Evolutionary conservation across 495 filamentous ascomycete genomes (phyloP).

Genomic region (Neurospora sp.): DNA sequence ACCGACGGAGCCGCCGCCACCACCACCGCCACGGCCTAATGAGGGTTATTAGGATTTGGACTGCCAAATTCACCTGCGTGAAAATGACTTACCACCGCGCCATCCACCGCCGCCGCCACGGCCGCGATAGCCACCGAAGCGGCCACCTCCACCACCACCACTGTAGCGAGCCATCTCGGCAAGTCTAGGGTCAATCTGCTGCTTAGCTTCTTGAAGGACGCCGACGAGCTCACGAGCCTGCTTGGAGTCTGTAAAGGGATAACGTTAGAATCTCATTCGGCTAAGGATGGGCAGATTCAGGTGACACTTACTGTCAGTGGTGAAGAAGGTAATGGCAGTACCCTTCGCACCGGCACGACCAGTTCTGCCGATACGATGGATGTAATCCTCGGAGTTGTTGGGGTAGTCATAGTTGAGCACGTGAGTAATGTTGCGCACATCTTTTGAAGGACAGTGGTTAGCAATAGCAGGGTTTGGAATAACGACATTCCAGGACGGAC

Average conservation of each 20-base stretch:
- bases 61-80: slow-evolving; percentile 28
- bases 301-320: slow-evolving; percentile 81
- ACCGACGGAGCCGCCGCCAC: slow-evolving; percentile 8
- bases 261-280: slow-evolving; percentile 21
- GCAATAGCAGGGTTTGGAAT: slow-evolving; percentile 47
- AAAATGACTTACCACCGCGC: slow-evolving; percentile 31
- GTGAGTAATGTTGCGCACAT: slow-evolving; percentile 99
- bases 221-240: slow-evolving; percentile 89
- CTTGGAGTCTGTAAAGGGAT: slow-evolving; percentile 63
- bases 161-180: slow-evolving; percentile 91
- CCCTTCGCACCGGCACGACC: slow-evolving; percentile 90
- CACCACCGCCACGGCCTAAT: not conserved
- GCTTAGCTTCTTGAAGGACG: slow-evolving; percentile 92
- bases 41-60: not conserved
- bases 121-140: slow-evolving; percentile 51
- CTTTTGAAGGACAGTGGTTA: slow-evolving; percentile 73
- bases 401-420: slow-evolving; percentile 99
- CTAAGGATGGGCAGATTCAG: not conserved
- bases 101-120: slow-evolving; percentile 23
- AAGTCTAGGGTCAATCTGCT: slow-evolving; percentile 93
- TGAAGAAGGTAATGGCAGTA: slow-evolving; percentile 93
- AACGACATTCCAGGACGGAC: slow-evolving; percentile 49
- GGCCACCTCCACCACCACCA: slow-evolving; percentile 72
- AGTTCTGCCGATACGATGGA: slow-evolving; percentile 96
- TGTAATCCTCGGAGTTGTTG: slow-evolving; percentile 99